A percentile compares a stretch with the other conserved stretches of the same genome.
These are phyloP conservation scores for Chaetomiaceae sp. DNA, from an alignment of 2,329 filamentous ascomycete species.

Conservation along the genomic window DNA sequence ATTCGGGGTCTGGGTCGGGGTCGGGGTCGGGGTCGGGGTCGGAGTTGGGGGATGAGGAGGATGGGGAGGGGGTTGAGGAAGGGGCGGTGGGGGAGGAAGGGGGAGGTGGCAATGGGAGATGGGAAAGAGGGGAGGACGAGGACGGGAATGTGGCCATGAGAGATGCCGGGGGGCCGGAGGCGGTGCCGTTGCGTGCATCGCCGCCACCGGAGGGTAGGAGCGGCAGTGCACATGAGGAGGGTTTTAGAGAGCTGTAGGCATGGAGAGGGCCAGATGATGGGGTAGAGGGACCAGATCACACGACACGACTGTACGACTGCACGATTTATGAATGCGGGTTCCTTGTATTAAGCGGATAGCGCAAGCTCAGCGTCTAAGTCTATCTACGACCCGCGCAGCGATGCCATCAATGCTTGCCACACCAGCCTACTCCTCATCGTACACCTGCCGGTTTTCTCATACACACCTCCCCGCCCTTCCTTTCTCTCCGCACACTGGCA, in stretches of 20 bases:
- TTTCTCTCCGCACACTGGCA: no score
- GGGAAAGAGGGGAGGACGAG: no score
- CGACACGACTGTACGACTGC: not conserved
- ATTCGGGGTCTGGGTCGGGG: constrained; percentile 15
- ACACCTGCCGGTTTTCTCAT: no score
- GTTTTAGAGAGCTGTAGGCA: not conserved
- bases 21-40: constrained; percentile 26
- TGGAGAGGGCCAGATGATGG: not conserved
- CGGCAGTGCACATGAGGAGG: not conserved
- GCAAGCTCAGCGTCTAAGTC: no score
- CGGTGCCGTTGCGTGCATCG: constrained; percentile 17
- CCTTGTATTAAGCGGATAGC: not conserved
- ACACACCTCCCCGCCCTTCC: no score
- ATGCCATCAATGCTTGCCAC: not conserved
- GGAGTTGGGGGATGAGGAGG: constrained; percentile 32
- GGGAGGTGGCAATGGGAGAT: constrained; percentile 7
- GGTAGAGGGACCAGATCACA: not conserved
- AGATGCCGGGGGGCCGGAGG: constrained; percentile 6
- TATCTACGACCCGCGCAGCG: no score
- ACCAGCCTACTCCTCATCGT: no score
- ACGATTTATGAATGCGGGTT: not conserved
- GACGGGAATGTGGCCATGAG: constrained; percentile 7
- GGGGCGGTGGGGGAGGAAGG: not conserved
- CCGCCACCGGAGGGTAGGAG: not conserved
- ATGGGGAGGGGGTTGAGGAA: not conserved